Conservation (phyloP, 164 flowering plant species). For the Annona squamosa region DNA sequence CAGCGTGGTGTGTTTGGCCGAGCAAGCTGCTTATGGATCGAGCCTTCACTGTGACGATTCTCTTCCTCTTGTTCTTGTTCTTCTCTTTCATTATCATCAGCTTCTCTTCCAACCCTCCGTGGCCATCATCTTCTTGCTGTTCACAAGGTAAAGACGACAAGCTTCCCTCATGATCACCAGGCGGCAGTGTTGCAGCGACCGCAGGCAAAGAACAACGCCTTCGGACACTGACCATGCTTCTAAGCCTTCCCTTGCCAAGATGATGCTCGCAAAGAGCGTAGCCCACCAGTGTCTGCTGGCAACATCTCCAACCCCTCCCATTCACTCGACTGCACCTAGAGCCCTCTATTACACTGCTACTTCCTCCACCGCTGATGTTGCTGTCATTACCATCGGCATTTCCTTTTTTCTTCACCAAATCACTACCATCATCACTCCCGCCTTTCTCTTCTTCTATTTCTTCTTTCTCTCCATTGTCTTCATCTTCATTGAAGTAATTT, state of each 20-base stretch:
- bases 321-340: slow-evolving; percentile 87
- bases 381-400: not conserved
- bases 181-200: too few relatives aligned
- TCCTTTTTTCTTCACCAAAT: slow-evolving; percentile 10
- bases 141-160: too few relatives aligned
- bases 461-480: not conserved
- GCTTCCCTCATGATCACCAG: too few relatives aligned
- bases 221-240: slow-evolving; percentile 47
- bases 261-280: slow-evolving; percentile 91
- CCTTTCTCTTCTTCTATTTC: slow-evolving; percentile 9
- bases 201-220: slow-evolving; percentile 7
- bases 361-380: slow-evolving; percentile 22
- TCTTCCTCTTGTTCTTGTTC: slow-evolving; percentile 46
- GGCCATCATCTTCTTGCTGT: not conserved
- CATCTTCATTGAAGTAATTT: not conserved
- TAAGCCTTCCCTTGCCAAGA: slow-evolving; percentile 66
- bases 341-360: slow-evolving; percentile 43
- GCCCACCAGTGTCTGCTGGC: slow-evolving; percentile 77
- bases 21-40: slow-evolving; percentile 69
- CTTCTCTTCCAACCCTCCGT: slow-evolving; percentile 12
- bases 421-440: not conserved
- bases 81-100: slow-evolving; percentile 8
- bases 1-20: slow-evolving; percentile 24
- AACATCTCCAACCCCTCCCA: slow-evolving; percentile 89
- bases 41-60: slow-evolving; percentile 70